Evolutionary conservation across 2,329 filamentous ascomycete genomes (phyloP), one percentile per base, ranked within the genome.

Genomic region (Phaeoacremonium minimum): DNA sequence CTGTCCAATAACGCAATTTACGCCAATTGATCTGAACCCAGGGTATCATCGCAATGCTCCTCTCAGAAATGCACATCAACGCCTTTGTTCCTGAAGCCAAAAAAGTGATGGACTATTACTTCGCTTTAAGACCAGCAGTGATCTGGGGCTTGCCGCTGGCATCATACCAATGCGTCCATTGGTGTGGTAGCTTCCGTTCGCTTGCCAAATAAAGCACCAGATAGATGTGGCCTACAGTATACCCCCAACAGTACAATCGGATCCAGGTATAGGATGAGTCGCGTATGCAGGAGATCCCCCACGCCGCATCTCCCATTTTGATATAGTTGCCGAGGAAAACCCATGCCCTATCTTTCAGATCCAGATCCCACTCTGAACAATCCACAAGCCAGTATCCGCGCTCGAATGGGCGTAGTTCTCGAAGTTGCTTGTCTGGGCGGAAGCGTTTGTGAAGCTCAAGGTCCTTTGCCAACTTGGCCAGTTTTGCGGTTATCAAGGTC

Each of bases 201-300:
- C 83, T 91, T 1, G 80, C 84, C 12, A 89, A 60, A 53, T 85
- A 91, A 1, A 95, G 58, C 28, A 90, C 56, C 4, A 93, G 60
- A 56, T 88, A 95, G 20, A 87, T 70, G 49, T 94, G 83, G 36
- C 78, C 73, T 0, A 78, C 77, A 1, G 87, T 64, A 43, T 83
- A 75, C 1, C 85, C 89, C 82, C 86, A 95, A 51, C 86, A 87
- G 53, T 85, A 93, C 2, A 91, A 57, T 20, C 79, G 73, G 3
- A 94, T 57, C 38, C 67, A 62, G 9, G 52, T 58, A 46, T 64
- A 71, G 4, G 48, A 53, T 16, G 49, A 48, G 32, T 69, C 64
- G 17, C 77, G 62, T 12, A 53, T 58, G 45, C 76, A 80, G 64
- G 75, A 79, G 2, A 84, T 69, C 4, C 80, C 80, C 83, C 84